These are phyloP conservation scores for Saccharomycopsis sp. DNA, from an alignment of 805 yeast species.

Conservation along the genomic window DNA sequence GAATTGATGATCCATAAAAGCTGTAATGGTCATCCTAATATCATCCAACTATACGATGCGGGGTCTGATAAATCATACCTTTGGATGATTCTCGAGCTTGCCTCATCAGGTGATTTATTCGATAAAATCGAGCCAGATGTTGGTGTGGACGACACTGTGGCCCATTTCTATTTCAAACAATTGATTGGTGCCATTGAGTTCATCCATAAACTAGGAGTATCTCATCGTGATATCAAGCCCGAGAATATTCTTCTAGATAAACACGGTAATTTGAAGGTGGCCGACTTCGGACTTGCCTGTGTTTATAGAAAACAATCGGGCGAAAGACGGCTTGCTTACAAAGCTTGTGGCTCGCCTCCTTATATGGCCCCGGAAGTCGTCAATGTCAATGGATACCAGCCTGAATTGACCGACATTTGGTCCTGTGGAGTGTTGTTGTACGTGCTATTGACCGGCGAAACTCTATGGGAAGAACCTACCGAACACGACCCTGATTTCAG, in stretches of 20 bases:
- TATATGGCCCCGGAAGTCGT: slow-evolving; percentile 74
- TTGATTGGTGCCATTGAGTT: slow-evolving; percentile 53
- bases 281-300: slow-evolving; percentile 73
- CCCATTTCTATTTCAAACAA: slow-evolving; percentile 65
- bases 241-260: slow-evolving; percentile 60
- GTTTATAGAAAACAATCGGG: slow-evolving; percentile 48
- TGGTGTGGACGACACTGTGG: slow-evolving; percentile 60
- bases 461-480: slow-evolving; percentile 68
- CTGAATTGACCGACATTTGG: slow-evolving; percentile 60
- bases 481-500: slow-evolving; percentile 43
- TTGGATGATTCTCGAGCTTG: slow-evolving; percentile 63
- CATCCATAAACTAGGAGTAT: slow-evolving; percentile 57
- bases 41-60: slow-evolving; percentile 47
- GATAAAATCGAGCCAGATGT: slow-evolving; percentile 74
- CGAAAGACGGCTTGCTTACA: slow-evolving; percentile 37
- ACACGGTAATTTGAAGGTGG: slow-evolving; percentile 61
- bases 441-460: slow-evolving; percentile 57
- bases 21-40: slow-evolving; percentile 54
- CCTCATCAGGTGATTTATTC: slow-evolving; percentile 70
- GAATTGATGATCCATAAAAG: slow-evolving; percentile 56
- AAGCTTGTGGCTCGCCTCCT: slow-evolving; percentile 69
- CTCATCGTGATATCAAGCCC: slow-evolving; percentile 64
- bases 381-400: slow-evolving; percentile 42
- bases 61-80: slow-evolving; percentile 51
- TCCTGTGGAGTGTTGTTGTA: slow-evolving; percentile 60